These are phyloP conservation scores for Saccharomycopsis schoenii DNA, from an alignment of 805 yeast genomes.

Conservation along the genomic window DNA sequence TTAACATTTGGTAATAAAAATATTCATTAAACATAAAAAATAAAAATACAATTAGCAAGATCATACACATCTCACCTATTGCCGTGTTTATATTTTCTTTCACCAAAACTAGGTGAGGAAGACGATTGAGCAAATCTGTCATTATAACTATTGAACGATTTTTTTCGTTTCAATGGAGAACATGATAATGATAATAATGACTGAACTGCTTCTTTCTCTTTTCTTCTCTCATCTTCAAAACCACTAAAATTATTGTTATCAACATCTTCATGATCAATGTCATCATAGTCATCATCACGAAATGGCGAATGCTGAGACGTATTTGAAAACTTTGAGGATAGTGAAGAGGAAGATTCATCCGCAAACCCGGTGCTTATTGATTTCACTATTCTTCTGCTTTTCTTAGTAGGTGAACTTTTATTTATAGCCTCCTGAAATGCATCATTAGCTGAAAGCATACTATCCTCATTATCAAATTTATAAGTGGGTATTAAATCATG, in stretches of 20 bases:
- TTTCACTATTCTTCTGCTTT: not conserved
- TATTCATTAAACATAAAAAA: not conserved
- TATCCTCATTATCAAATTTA: constrained; percentile 16
- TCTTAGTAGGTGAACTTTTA: constrained; percentile 10
- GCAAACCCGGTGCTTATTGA: not conserved
- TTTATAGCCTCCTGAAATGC: constrained; percentile 17
- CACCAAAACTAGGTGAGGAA: not conserved
- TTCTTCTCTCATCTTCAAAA: constrained; percentile 7
- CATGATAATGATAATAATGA: constrained; percentile 6
- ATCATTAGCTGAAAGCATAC: constrained; percentile 16
- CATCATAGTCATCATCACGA: not conserved
- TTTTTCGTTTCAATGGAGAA: not conserved
- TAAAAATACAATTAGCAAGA: not conserved
- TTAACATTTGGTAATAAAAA: not conserved
- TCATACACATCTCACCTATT: not conserved
- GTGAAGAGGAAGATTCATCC: not conserved
- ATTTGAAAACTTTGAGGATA: not conserved
- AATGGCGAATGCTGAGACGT: not conserved
- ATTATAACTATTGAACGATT: not conserved
- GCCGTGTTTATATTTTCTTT: not conserved
- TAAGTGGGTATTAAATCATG: constrained; percentile 5
- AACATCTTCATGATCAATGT: not conserved
- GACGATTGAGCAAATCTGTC: not conserved
- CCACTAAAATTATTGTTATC: not conserved
- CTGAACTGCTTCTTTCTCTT: constrained; percentile 19